Base-by-base conservation (phyloP, 2,329 filamentous ascomycete genomes). In the Botrytis hyacinthi region DNA sequence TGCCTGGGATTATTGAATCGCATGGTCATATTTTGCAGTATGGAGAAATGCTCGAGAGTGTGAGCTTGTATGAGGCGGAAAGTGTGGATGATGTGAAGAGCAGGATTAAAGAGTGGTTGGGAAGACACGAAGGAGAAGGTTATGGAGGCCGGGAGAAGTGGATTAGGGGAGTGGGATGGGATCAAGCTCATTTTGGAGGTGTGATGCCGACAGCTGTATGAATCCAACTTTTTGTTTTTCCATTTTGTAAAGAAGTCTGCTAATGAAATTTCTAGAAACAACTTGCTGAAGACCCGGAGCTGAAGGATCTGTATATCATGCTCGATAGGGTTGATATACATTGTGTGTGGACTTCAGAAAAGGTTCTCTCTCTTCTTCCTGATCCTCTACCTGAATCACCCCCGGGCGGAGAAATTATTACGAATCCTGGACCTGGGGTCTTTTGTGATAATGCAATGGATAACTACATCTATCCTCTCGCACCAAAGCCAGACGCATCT, bases 361-460 rank as follows among this genome's bases (percentile, higher is more conserved):
- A 89, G 29, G 88, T 93, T 2, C 84, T 93, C 3, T 82, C 86
- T 66, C 84, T 92, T 2, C 85, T 93, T 9, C 87, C 90, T 0
- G 77, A 82, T 1, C 83, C 84, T 1, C 73, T 84, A 1, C 83
- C 82, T 60, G 79, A 86, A 40, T 83, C 85, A 2, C 80, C 90
- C 2, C 88, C 89, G 1, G 91, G 90, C 18, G 91, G 91, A 2
- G 89, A 92, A 74, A 86, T 92, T 18, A 80, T 91, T 22, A 84
- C 86, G 44, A 82, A 88, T 5, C 90, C 90, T 0, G 89, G 89
- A 0, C 84, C 86, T 78, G 91, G 91, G 60, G 90, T 93, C 16
- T 92, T 93, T 77, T 93, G 91, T 79, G 91, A 93, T 80, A 92
- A 92, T 78, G 90, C 91, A 37, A 92, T 92, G 87, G 88, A 90